Evolutionary conservation across 768 basidiomycete genomes (phyloP), one percentile per base, ranked within the genome.

Genomic region (Fibroporia radiculosa): DNA sequence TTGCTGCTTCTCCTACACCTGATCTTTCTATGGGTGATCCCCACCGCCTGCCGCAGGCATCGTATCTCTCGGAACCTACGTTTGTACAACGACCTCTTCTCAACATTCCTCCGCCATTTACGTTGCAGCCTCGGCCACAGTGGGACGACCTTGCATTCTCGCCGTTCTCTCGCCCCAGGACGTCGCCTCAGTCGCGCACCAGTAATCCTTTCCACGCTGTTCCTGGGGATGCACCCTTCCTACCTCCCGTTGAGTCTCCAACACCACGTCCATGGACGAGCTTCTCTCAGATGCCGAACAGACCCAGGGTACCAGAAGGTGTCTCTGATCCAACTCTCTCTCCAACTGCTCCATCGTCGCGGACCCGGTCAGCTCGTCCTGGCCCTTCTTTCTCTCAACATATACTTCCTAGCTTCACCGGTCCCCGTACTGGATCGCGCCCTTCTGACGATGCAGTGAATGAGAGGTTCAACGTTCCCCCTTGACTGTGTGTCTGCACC

Each of bases 41-140:
- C 24, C 44, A 36, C 31, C 45, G 36, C 18, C 49, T 40, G n/a
- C 43, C 40, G 22, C 25, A 25, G 11, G n/a, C 13, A 23, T 26
- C n/a, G 10, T 20, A 35, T 24, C 42, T 23, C n/a, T 27, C 37
- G 16, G 37, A 39, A 23, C 32, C 37, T 3, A 36, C 45, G 6
- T 45, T 45, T 36, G 23, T 53, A 23, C 60, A 51, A 38, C 47
- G 52, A 8, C 43, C 55, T 12, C 36, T 45, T 26, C 50, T 49
- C 16, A 50, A 45, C 42, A 58, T 74, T 29, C 65, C 73, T 0
- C 71, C 82, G 13, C 84, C 83, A 2, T 83, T 77, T 55, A 75
- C 79, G 8, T 64, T 86, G 3, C 78, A 84, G 56, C 84, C 83
- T 2, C 66, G 64, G 42, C 82, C 82, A 1, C 80, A 77, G 41